These are phyloP conservation scores for Elsinoe perseae DNA, from an alignment of 2,329 filamentous ascomycete genomes.

Conservation along the genomic window DNA sequence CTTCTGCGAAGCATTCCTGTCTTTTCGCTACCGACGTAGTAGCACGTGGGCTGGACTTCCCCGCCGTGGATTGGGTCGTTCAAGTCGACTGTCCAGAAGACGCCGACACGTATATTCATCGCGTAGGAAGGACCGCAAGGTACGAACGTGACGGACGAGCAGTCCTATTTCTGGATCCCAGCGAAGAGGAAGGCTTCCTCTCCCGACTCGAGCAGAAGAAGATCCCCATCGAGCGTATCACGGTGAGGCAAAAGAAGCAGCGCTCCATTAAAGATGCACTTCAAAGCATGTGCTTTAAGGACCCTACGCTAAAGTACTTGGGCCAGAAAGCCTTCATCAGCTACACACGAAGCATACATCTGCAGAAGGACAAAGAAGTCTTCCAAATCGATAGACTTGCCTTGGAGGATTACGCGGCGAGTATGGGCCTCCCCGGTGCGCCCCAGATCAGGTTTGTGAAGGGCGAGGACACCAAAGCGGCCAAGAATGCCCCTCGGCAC, in stretches of 20 bases:
- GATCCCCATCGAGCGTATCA: slow-evolving; percentile 78
- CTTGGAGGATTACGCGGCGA: slow-evolving; percentile 76
- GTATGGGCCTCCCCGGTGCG: slow-evolving; percentile 79
- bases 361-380: slow-evolving; percentile 86
- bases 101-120: slow-evolving; percentile 94
- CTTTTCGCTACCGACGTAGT: slow-evolving; percentile 94
- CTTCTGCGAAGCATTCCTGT: slow-evolving; percentile 71
- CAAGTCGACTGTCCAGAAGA: slow-evolving; percentile 97
- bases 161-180: slow-evolving; percentile 85
- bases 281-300: slow-evolving; percentile 93
- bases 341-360: slow-evolving; percentile 74
- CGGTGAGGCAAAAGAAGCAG: slow-evolving; percentile 83
- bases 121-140: slow-evolving; percentile 87
- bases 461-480: slow-evolving; percentile 74
- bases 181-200: slow-evolving; percentile 87
- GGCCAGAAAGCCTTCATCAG: slow-evolving; percentile 94
- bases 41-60: slow-evolving; percentile 89
- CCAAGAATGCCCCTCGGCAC: slow-evolving; percentile 72
- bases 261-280: slow-evolving; percentile 74
- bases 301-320: slow-evolving; percentile 86
- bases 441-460: slow-evolving; percentile 91
- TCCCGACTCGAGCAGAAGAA: slow-evolving; percentile 79
- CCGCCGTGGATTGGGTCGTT: slow-evolving; percentile 97
- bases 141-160: slow-evolving; percentile 83
- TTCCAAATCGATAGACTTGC: slow-evolving; percentile 80